Base-by-base conservation (phyloP, 805 yeast species). In the Blastobotrys mokoenaii region DNA sequence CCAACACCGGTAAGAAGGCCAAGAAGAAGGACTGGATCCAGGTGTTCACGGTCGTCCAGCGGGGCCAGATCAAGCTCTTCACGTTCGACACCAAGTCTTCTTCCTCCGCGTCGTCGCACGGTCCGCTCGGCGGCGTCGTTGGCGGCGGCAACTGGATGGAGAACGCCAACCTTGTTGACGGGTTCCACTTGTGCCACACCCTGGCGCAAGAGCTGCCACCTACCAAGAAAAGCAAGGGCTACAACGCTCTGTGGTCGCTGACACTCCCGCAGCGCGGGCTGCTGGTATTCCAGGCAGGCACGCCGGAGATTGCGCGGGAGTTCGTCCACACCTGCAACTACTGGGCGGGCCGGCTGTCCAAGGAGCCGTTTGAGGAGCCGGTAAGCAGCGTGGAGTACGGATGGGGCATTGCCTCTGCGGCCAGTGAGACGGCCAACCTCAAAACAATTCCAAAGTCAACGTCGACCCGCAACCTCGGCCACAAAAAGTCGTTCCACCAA, bases 321-420 rank as follows among this genome's bases (percentile, higher is more conserved):
- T 85, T 76, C 62, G 77, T 84, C 14, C 76, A 81, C 53, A 78
- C 90, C 3, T 80, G 93, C 63, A 88, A 87, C 62, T 88, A 84
- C 60, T 88, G 96, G 96, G 85, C 94, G 2, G 84, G 90, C 1
- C 74, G 93, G 52, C 74, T 84, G 32, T 82, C 95, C 5, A 82
- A 88, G 12, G 80, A 85, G 16, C 95, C 95, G 2, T 71, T 68
- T 29, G 82, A 79, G 45, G 79, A 82, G 50, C 71, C 84, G 29
- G 79, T 87, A 1, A 80, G 90, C 4, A 74, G 70, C 44, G 74
- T 80, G 47, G 94, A 88, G 59, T 87, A 78, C 59, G 96, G 96
- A 2, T 87, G 95, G 95, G 63, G 57, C 37, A 50, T 40, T 3
- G 16, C 46, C 6, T 20, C 7, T 8, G 14, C 25, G 3, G 12